Evolutionary conservation across 139 green algal species (phyloP), one percentile per base, ranked within the genome.

Genomic region (Limnomonas spitsbergensis): DNA sequence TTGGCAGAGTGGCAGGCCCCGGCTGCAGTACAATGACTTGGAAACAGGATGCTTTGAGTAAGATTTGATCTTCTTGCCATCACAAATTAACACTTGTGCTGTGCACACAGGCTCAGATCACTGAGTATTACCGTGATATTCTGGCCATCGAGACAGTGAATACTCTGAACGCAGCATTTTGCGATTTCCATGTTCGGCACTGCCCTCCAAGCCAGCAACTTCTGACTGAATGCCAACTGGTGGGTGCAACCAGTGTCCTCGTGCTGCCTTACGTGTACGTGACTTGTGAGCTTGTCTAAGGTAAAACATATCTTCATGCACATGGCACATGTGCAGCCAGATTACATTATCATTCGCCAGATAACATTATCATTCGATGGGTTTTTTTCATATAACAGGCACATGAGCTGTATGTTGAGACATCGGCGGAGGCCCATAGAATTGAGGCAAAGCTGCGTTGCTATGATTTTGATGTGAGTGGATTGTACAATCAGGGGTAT

Each of bases 121-220:
- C 32, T 78, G 9, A 38, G 40, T 71, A 78, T 73, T 93, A 87
- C 76, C 86, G 78, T 0, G 88, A 95, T 85, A 74, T 97, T 53
- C 80, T 97, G 61, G 61, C 88, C 24, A 87, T 94, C 38, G 87
- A 96, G 78, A 87, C 88, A 38, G 61, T 90, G 0, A 71, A 91
- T 2, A 92, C 85, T 35, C 82, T 97, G 4, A 97, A 97, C 70
- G 90, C 83, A 0, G 93, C 86, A 14, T 90, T 95, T 47, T 97
- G 93, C 76, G 86, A 95, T 78, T 91, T 83, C 73, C 89, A 94
- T 83, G 71, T 87, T 2, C 66, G 70, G 14, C 72, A 89, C 67
- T 97, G 93, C 84, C 84, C 85, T 0, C 80, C 82, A 4, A 85
- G 77, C 2, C 76, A 91, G 37, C 84, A 94, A 84, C 82, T 96